Conservation (phyloP, 257 asterid species). For the Capsicum rhomboideum region DNA sequence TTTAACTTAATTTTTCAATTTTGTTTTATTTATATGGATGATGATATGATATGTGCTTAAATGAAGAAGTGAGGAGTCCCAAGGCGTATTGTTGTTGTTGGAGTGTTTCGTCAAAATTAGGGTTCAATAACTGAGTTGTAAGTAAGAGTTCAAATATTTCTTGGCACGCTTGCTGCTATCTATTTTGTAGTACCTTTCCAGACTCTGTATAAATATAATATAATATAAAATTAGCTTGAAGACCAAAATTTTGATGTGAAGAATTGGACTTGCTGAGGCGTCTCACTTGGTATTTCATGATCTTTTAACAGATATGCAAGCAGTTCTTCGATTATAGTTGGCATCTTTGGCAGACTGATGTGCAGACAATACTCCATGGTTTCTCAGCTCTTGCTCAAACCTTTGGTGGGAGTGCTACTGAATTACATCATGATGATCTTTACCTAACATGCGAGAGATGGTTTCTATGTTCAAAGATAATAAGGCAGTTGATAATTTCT, state of each 20-base stretch:
- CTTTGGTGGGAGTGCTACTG: conserved; percentile 32
- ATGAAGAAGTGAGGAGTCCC: background rate
- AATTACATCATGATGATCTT: conserved; percentile 58
- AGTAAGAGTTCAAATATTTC: background rate
- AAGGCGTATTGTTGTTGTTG: background rate
- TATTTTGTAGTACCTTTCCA: background rate
- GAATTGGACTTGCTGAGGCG: background rate
- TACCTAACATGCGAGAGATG: conserved; percentile 91
- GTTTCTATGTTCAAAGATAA: conserved; percentile 89
- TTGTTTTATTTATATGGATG: background rate
- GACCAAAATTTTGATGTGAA: background rate
- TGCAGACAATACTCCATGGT: conserved; percentile 70
- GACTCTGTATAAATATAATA: background rate
- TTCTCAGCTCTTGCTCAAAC: conserved; percentile 75
- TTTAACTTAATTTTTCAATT: background rate
- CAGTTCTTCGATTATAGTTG: conserved; percentile 95
- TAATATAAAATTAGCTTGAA: background rate
- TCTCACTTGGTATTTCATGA: conserved; percentile 19
- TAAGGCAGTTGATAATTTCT: conserved; percentile 68
- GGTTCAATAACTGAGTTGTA: background rate
- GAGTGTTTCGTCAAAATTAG: background rate
- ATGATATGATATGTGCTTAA: background rate
- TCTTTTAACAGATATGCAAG: conserved; percentile 63
- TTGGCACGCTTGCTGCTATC: background rate
- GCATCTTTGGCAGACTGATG: conserved; percentile 96